Percentiles rank a stretch among this genome's conserved stretches.
These are phyloP conservation scores for Penicillium sumatraense DNA, from an alignment of 2,329 filamentous ascomycete species.

Conservation along the genomic window DNA sequence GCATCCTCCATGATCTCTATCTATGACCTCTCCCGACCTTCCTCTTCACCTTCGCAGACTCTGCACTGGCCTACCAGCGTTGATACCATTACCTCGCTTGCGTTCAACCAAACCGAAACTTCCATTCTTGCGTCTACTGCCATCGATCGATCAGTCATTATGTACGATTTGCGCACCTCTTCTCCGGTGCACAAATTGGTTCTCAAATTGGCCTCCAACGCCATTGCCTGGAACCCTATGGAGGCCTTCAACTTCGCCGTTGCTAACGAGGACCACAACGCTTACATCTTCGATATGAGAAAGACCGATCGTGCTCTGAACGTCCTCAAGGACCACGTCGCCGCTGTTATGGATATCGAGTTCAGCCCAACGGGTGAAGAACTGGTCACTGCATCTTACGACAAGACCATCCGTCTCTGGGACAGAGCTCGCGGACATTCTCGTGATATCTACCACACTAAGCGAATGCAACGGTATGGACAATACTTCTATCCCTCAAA, in stretches of 20 bases:
- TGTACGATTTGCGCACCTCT: slow-evolving; percentile 90
- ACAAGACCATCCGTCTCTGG: slow-evolving; percentile 87
- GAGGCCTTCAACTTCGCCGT: slow-evolving; percentile 94
- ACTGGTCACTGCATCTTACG: slow-evolving; percentile 86
- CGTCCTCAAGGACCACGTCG: slow-evolving; percentile 85
- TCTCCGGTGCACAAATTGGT: slow-evolving; percentile 80
- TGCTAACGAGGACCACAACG: slow-evolving; percentile 92
- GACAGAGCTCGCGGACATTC: slow-evolving; percentile 79
- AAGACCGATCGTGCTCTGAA: slow-evolving; percentile 87
- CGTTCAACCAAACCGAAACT: slow-evolving; percentile 94
- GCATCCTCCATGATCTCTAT: slow-evolving; percentile 80
- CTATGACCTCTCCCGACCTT: slow-evolving; percentile 83
- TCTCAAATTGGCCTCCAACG: slow-evolving; percentile 81
- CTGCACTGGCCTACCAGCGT: slow-evolving; percentile 85
- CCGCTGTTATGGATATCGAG: slow-evolving; percentile 94
- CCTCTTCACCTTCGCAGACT: slow-evolving; percentile 76
- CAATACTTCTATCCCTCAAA: background rate
- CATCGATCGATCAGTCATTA: slow-evolving; percentile 81
- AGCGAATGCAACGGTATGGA: slow-evolving; percentile 79
- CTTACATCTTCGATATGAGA: slow-evolving; percentile 92
- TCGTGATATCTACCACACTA: slow-evolving; percentile 94
- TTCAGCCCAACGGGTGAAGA: slow-evolving; percentile 95
- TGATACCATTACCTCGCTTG: slow-evolving; percentile 85
- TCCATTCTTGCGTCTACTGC: slow-evolving; percentile 85
- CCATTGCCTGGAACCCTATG: slow-evolving; percentile 92